Conservation (phyloP, 2,329 filamentous ascomycete genomes). For the Cladosporium sp. region DNA sequence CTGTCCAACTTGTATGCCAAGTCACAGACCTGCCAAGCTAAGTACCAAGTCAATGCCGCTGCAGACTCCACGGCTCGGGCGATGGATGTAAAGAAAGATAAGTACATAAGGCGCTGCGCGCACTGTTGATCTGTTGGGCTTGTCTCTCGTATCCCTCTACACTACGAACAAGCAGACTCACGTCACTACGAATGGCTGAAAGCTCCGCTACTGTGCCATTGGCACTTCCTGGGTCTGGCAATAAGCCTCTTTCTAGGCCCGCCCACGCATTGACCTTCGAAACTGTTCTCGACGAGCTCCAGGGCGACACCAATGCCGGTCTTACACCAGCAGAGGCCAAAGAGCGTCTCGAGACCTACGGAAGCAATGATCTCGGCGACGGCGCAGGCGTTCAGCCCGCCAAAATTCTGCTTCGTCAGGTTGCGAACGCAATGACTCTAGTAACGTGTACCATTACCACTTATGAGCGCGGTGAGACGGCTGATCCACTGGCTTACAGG, state of each 20-base stretch:
- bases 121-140: neutral
- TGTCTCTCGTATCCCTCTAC: no score
- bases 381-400: conserved; percentile 67
- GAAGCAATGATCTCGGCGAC: conserved; percentile 72
- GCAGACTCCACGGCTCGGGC: no score
- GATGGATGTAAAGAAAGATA: no score
- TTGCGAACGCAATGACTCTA: conserved; percentile 77
- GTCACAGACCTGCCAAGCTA: no score
- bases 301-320: conserved; percentile 67
- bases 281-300: conserved; percentile 58
- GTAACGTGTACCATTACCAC: conserved; percentile 21
- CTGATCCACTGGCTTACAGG: conserved; percentile 36
- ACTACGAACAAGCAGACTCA: no score
- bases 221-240: conserved; percentile 42
- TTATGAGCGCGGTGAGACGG: conserved; percentile 13
- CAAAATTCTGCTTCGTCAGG: conserved; percentile 71
- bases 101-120: neutral
- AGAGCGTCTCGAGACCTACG: conserved; percentile 62
- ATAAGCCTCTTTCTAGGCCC: conserved; percentile 60
- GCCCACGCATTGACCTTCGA: conserved; percentile 62
- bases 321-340: conserved; percentile 63
- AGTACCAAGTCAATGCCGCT: no score
- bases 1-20: no score
- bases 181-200: neutral
- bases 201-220: neutral